Base-by-base conservation (phyloP, 441 rosid genomes). In the Pelargonium myrrhifolium region DNA sequence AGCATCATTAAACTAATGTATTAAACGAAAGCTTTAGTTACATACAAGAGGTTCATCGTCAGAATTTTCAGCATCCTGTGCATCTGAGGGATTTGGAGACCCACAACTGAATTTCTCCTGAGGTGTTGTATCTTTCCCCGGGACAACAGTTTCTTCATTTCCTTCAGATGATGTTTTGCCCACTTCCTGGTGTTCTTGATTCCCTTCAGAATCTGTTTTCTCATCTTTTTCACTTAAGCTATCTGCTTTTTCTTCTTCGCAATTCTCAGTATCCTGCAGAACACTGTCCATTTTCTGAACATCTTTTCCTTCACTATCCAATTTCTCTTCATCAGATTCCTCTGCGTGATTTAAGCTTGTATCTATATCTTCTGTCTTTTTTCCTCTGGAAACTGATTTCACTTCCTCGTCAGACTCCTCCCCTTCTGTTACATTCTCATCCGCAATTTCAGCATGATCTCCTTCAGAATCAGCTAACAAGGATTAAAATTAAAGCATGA, bases 41-140 rank as follows among this genome's bases (percentile, higher is more conserved):
- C 15, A 74, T 92, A 94, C 99, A 72, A 95, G 96, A 66, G 98
- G 93, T 82, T 95, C 99, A 67, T 90, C 89, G 53, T 95, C 99
- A 3, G 96, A 85, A 65, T 79, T 65, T 73, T 89, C 94, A 28
- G 82, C 78, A 74, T 78, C 81, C 62, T 64, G 83, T 14, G 59
- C 81, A 68, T 53, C 63, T 7, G 69, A 76, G 56, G 78, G 53
- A 37, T 56, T 37, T 28, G 76, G 56, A 53, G 78, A 78, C 64
- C 68, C 71, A 4, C 17, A 51, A 17, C 1, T 58, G 1, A 61
- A 56, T 70, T 77, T 76, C 68, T 74, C 68, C 40, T 26, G 39
- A 45, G 61, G 58, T 69, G 62, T 69, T 17, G 65, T 59, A 70
- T 78, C 72, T 66, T 70, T 70, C 72, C 75, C 82, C 62, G 49